Base-by-base conservation (phyloP, 148 eudicot species). In the Drosera capensis region DNA sequence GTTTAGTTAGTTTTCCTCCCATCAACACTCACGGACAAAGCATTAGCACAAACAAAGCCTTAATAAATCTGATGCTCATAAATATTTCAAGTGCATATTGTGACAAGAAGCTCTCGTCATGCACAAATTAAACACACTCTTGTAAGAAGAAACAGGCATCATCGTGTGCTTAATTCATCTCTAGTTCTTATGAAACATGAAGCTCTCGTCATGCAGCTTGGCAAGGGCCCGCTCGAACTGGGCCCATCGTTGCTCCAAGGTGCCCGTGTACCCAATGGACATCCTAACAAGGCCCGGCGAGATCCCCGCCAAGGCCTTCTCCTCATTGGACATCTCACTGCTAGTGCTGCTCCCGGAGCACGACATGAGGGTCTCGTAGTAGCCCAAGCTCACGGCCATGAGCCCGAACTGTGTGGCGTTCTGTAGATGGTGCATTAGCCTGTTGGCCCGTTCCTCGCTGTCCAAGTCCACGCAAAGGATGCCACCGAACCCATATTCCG, bases 311-410 rank as follows among this genome's bases (percentile, higher is more conserved):
- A 58, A 44, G 0, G 66, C 64, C 63, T 90, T 78, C 62, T 84
- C 99, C 41, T 75, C 74, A 0, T 66, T 77, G 11, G 45, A 80
- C 85, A 90, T 19, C 57, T 90, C 95, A 23, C 99, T 90, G 39
- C 95, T 90, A 0, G 95, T 84, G 67, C 95, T 84, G 47, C 76
- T 80, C 0, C 95, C 78, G 0, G 99, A 80, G 72, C 95, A 84
- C 1, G 99, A 84, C 95, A 90, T 80, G 5, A 90, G 80, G 16
- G 99, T 90, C 68, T 90, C 99, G 5, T 84, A 83, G 71, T 85
- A 90, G 5, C 99, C 99, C 60, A 90, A 55, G 49, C 95, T 90
- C 2, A 85, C 99, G 0, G 99, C 95, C 94, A 85, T 80, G 55
- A 85, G 51, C 52, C 95, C 99, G 7, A 90, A 90, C 34, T 78